Evolutionary conservation across 371 early-diverging fungal species (phyloP).

Genomic region (Batkoa obscura): DNA sequence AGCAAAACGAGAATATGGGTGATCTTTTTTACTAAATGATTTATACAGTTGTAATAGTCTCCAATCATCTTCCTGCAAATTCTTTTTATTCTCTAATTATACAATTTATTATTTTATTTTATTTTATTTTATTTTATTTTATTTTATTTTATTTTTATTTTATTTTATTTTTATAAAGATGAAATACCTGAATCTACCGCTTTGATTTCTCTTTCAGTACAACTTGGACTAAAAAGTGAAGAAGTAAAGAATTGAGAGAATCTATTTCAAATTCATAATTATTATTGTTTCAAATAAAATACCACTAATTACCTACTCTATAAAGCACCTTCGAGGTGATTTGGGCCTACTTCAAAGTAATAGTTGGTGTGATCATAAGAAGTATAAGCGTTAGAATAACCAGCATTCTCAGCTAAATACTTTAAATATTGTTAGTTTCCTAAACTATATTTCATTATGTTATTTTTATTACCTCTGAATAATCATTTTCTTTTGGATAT

Average conservation of each 20-base stretch:
- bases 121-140: neutral
- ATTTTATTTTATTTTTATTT: no score
- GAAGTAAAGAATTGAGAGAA: conserved; percentile 87
- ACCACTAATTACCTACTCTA: no score
- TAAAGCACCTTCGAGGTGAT: conserved; percentile 71
- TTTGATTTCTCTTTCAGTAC: conserved; percentile 77
- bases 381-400: conserved; percentile 93
- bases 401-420: conserved; percentile 76
- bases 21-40: conserved; percentile 46
- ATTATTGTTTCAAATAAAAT: no score
- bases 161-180: no score
- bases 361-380: conserved; percentile 75
- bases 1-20: conserved; percentile 75
- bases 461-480: conserved; percentile 24
- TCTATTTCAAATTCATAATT: no score
- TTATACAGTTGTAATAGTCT: conserved; percentile 67
- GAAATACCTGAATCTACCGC: conserved; percentile 74
- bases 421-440: conserved; percentile 8
- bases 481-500: conserved; percentile 89
- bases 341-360: conserved; percentile 82
- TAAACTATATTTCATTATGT: conserved; percentile 11
- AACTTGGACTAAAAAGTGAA: conserved; percentile 69
- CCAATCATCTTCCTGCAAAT: conserved; percentile 71
- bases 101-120: neutral
- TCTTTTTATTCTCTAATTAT: conserved; percentile 68